A percentile compares a stretch with the other conserved stretches of the same genome.
Evolutionary conservation across 2,329 filamentous ascomycete genomes (phyloP).

Genomic region (Pseudohalonectria lignicola): DNA sequence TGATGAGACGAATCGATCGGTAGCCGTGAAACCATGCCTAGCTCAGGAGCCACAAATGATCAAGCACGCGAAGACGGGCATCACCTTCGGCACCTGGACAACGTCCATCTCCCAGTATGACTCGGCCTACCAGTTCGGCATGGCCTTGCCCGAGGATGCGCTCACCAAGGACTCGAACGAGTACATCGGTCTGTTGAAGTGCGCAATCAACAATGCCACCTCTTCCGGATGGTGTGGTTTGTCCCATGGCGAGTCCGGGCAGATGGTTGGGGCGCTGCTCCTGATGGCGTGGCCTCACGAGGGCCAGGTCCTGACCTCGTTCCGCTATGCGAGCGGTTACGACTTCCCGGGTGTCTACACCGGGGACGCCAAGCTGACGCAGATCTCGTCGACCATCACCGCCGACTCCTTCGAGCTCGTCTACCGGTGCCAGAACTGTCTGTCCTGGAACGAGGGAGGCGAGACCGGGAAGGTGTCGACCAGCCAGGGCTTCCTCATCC

Average conservation of each 20-base stretch:
- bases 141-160: conserved; percentile 40
- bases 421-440: conserved; percentile 53
- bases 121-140: conserved; percentile 28
- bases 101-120: neutral
- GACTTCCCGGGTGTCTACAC: conserved; percentile 45
- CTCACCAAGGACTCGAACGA: conserved; percentile 36
- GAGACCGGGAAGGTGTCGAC: conserved; percentile 31
- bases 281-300: conserved; percentile 46
- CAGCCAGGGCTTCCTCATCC: conserved; percentile 27
- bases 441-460: conserved; percentile 39
- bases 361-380: conserved; percentile 50
- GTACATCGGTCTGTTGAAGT: conserved; percentile 48
- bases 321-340: conserved; percentile 49
- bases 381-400: conserved; percentile 47
- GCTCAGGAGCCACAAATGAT: conserved; percentile 4
- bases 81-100: conserved; percentile 8
- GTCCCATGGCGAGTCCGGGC: conserved; percentile 32
- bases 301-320: conserved; percentile 41
- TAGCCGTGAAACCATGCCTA: conserved; percentile 1
- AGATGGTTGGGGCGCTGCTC: conserved; percentile 48
- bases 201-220: conserved; percentile 29
- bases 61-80: conserved; percentile 7
- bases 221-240: conserved; percentile 47
- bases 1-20: neutral
- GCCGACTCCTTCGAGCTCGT: conserved; percentile 48